phyloP scores from a whole-genome alignment of 768 basidiomycete species.

The Boletus barrowsii region DNA sequence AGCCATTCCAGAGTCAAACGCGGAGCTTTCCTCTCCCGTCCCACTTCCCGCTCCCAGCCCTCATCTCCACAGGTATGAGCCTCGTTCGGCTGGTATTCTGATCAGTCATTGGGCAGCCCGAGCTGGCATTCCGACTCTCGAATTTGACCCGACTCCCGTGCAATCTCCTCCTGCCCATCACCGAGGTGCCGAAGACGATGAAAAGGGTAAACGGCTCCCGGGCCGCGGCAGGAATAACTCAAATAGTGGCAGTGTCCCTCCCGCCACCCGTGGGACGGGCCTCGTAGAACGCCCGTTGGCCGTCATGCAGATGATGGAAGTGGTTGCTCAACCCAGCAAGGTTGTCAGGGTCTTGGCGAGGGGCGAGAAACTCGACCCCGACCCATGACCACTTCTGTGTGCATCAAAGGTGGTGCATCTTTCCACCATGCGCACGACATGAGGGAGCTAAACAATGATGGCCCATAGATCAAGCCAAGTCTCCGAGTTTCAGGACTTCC shows the following conservation, averaged over 20 bases:
- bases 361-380: conserved; percentile 77
- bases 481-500: conserved; percentile 17
- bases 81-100: conserved; percentile 59
- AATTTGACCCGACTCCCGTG: conserved; percentile 40
- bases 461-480: conserved; percentile 11
- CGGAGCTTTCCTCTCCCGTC: conserved; percentile 47
- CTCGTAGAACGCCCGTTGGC: conserved; percentile 77
- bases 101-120: conserved; percentile 66
- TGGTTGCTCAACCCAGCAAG: conserved; percentile 67
- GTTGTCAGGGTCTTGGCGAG: conserved; percentile 78
- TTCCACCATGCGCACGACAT: background rate
- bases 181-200: conserved; percentile 32
- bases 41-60: conserved; percentile 61
- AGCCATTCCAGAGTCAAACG: conserved; percentile 11
- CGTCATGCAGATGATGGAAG: conserved; percentile 80
- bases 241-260: conserved; percentile 14
- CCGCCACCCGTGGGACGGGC: conserved; percentile 31
- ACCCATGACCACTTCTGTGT: conserved; percentile 16
- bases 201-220: conserved; percentile 27
- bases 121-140: conserved; percentile 55
- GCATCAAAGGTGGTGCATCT: conserved; percentile 11
- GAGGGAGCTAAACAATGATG: background rate
- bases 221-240: conserved; percentile 31
- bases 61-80: conserved; percentile 57
- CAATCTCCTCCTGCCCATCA: conserved; percentile 16